Evolutionary conservation across 1,284 basidiomycete species (phyloP).

Genomic region (Leccinum griseonigrum): DNA sequence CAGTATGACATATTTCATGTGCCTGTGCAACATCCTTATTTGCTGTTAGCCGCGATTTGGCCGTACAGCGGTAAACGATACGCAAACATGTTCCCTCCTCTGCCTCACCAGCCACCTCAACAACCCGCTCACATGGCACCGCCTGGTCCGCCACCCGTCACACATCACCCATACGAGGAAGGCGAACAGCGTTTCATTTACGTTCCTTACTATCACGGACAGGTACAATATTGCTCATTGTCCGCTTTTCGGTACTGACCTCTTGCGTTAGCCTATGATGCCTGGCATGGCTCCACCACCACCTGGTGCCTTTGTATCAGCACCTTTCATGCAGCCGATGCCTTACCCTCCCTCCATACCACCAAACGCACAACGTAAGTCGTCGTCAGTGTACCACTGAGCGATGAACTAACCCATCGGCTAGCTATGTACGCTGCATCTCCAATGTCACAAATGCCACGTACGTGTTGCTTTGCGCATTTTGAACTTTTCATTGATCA

Average conservation of each 20-base stretch:
- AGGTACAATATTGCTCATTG: slow-evolving; percentile 41
- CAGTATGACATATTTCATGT: slow-evolving; percentile 48
- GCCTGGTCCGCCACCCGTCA: slow-evolving; percentile 62
- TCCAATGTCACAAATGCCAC: slow-evolving; percentile 79
- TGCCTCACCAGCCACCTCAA: slow-evolving; percentile 53
- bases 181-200: slow-evolving; percentile 66
- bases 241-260: not conserved
- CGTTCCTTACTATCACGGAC: slow-evolving; percentile 70
- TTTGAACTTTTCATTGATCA: not conserved
- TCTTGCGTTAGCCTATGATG: slow-evolving; percentile 63
- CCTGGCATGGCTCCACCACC: slow-evolving; percentile 75
- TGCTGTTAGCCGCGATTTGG: slow-evolving; percentile 67
- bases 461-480: slow-evolving; percentile 43
- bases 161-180: slow-evolving; percentile 73
- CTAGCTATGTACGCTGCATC: slow-evolving; percentile 78
- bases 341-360: slow-evolving; percentile 76
- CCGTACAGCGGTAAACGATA: slow-evolving; percentile 88
- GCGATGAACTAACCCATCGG: not conserved
- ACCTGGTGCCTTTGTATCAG: slow-evolving; percentile 71
- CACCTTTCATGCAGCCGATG: slow-evolving; percentile 79
- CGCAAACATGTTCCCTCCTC: slow-evolving; percentile 69
- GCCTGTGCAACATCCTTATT: slow-evolving; percentile 2
- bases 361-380: slow-evolving; percentile 57
- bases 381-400: not conserved
- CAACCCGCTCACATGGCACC: slow-evolving; percentile 67